A percentile compares a stretch with the other conserved stretches of the same genome.
Evolutionary conservation across 768 basidiomycete genomes (phyloP).

Genomic region (Strobilomyces echinocephalus): DNA sequence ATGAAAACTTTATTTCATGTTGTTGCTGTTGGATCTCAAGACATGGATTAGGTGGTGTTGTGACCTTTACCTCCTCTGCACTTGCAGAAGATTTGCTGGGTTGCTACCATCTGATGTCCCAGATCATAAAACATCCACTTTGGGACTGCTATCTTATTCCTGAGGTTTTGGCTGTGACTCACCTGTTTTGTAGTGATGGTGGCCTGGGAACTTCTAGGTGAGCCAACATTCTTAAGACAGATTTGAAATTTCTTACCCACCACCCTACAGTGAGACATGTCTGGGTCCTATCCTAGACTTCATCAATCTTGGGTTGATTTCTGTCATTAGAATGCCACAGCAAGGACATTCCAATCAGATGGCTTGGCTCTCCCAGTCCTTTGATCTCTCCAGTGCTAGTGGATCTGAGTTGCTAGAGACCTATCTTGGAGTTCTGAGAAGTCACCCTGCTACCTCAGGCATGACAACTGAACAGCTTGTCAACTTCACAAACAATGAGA

Average conservation of each 20-base stretch:
- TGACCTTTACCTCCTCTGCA: slow-evolving; percentile 64
- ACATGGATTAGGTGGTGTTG: slow-evolving; percentile 54
- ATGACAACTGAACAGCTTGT: slow-evolving; percentile 33
- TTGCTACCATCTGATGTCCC: slow-evolving; percentile 43
- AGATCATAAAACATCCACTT: slow-evolving; percentile 54
- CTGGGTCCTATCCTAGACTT: slow-evolving; percentile 23
- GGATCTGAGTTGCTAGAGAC: slow-evolving; percentile 38
- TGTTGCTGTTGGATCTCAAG: not conserved
- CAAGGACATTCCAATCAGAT: slow-evolving; percentile 20
- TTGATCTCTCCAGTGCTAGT: slow-evolving; percentile 18
- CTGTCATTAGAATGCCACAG: slow-evolving; percentile 50
- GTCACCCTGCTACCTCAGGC: slow-evolving; percentile 29
- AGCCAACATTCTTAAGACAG: not conserved
- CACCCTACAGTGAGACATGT: slow-evolving; percentile 6
- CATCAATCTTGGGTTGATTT: slow-evolving; percentile 51
- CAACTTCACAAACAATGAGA: slow-evolving; percentile 39
- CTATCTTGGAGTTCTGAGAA: slow-evolving; percentile 30
- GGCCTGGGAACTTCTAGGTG: slow-evolving; percentile 1
- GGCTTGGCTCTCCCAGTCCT: slow-evolving; percentile 22
- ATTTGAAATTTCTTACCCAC: not conserved
- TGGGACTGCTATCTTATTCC: slow-evolving; percentile 70
- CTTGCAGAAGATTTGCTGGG: slow-evolving; percentile 51
- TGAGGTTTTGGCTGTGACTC: slow-evolving; percentile 49
- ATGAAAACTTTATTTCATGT: slow-evolving; percentile 12
- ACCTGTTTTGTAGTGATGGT: slow-evolving; percentile 10